phyloP scores from a whole-genome alignment of 2,329 filamentous ascomycete species.

The Pseudogymnoascus sp. region DNA sequence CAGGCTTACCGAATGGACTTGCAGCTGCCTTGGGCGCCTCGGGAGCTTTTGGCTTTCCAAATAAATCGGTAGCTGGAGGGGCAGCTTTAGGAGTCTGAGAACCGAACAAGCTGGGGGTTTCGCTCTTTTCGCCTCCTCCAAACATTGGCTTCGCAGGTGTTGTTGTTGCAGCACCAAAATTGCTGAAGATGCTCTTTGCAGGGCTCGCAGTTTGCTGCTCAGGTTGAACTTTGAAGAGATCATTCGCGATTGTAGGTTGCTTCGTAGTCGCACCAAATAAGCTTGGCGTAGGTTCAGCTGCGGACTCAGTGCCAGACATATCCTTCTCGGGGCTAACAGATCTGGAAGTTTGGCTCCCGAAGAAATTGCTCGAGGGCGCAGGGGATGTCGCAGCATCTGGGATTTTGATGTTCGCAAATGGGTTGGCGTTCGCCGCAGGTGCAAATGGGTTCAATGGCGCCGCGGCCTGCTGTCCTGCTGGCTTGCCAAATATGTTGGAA shows the following conservation, averaged over 20 bases:
- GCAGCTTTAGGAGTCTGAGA: neutral
- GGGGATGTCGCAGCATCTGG: neutral
- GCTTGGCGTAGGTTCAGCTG: neutral
- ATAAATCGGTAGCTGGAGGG: neutral
- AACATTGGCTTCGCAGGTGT: neutral
- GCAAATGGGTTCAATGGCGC: neutral
- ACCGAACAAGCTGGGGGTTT: neutral
- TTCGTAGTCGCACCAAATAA: neutral
- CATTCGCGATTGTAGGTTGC: neutral
- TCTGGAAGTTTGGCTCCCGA: neutral
- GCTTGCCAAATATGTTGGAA: conserved; percentile 6
- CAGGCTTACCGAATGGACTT: neutral
- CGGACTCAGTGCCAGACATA: neutral
- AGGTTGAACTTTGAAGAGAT: neutral
- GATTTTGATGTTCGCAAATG: neutral
- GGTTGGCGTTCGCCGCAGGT: neutral
- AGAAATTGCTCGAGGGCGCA: conserved; percentile 3
- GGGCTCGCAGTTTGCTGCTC: neutral
- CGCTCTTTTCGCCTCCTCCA: neutral
- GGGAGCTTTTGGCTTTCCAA: neutral
- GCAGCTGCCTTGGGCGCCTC: neutral
- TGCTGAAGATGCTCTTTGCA: conserved; percentile 4
- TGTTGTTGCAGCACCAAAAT: neutral
- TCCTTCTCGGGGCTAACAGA: conserved; percentile 6
- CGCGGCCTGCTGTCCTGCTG: neutral